Base-by-base conservation (phyloP, 2,329 filamentous ascomycete genomes). In the Delphinella strobiligena region DNA sequence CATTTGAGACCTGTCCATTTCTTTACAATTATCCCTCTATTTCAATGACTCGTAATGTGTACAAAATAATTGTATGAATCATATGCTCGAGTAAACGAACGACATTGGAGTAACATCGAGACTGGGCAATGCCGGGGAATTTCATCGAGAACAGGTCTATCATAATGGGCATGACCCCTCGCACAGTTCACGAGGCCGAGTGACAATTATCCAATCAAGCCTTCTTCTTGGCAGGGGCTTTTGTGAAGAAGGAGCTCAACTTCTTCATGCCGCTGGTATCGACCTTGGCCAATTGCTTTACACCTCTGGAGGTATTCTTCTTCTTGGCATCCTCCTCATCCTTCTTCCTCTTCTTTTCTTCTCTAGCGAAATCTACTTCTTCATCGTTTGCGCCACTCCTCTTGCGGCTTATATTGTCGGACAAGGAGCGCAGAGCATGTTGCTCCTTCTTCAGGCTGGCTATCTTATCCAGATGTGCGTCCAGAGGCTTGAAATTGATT, bases 251-350 rank as follows among this genome's bases (percentile, higher is more conserved):
- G 45, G 80, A 75, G 56, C 84, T 94, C 74, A 98, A 74, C 68
- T 96, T 98, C 72, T 83, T 91, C 91, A 98, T 98, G 1, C 91
- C 91, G 16, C 64, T 75, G 0, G 82, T 88, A 61, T 96, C 83
- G 35, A 88, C 89, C 64, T 96, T 98, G 58, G 82, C 82, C 53
- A 98, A 59, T 35, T 88, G 74, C 55, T 78, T 80, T 1, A 95
- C 76, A 0, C 77, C 88, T 19, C 78, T 71, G 46, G 82, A 91
- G 62, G 84, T 74, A 2, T 74, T 75, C 63, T 93, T 88, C 61
- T 80, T 88, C 59, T 76, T 80, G 64, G 80, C 82, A 43, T 94
- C 88, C 43, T 94, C 88, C 45, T 94, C 89, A 37, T 94, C 87
- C 62, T 81, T 77, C 58, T 80, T 88, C 32, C 80, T 69, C 65